Evolutionary conservation across 345 rosid species (phyloP).

Genomic region (Melaleuca alternifolia): DNA sequence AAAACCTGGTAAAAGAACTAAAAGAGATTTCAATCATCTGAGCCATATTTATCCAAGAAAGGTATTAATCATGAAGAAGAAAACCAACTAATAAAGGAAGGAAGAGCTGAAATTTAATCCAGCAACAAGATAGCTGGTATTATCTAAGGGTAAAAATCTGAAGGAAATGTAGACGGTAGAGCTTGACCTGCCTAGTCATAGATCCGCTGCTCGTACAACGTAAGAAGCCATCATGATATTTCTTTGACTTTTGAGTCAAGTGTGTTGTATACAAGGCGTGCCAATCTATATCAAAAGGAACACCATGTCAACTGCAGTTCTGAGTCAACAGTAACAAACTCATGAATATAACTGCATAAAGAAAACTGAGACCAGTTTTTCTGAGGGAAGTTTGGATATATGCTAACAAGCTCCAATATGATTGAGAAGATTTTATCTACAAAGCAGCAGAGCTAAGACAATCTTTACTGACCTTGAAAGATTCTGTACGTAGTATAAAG

Average conservation of each 20-base stretch:
- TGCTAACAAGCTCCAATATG: background rate
- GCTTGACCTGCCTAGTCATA: constrained; percentile 38
- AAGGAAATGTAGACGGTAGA: background rate
- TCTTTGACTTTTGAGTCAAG: constrained; percentile 52
- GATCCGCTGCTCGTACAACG: constrained; percentile 20
- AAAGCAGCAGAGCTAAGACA: background rate
- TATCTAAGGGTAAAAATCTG: background rate
- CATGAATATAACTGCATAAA: background rate
- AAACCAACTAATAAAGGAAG: background rate
- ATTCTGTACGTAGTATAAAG: background rate
- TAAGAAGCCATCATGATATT: constrained; percentile 53
- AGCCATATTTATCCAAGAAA: background rate
- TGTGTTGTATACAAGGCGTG: constrained; percentile 42
- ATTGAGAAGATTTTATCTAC: background rate
- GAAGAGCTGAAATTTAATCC: background rate
- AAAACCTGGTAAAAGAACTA: constrained; percentile 17
- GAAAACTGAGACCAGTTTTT: background rate
- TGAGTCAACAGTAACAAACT: background rate
- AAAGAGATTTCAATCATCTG: background rate
- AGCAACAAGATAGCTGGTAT: background rate
- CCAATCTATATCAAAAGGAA: constrained; percentile 20
- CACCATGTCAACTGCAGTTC: background rate
- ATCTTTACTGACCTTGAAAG: background rate
- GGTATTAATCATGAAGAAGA: background rate
- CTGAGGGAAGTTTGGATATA: background rate